A percentile compares a stretch with the other conserved stretches of the same genome.
Conservation (phyloP, 1,284 basidiomycete species). For the Entoloma clypeatum region DNA sequence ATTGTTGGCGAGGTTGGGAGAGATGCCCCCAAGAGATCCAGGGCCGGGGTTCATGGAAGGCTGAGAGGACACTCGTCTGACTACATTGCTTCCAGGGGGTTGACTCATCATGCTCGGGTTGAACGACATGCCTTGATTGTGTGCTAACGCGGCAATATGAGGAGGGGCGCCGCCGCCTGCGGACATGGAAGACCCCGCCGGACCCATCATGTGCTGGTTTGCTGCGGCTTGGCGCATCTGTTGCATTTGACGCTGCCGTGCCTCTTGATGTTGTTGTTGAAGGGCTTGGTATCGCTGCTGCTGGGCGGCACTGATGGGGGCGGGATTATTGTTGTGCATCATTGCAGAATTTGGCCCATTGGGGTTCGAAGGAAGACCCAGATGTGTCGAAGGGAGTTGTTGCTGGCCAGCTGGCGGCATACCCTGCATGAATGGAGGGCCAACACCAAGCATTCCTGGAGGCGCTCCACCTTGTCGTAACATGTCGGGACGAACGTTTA, state of each 20-base stretch:
- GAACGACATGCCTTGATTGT: slow-evolving; percentile 14
- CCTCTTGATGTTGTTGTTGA: slow-evolving; percentile 25
- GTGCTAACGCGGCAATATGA: slow-evolving; percentile 33
- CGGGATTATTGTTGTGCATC: slow-evolving; percentile 32
- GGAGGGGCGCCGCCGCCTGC: slow-evolving; percentile 18
- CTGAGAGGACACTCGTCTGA: slow-evolving; percentile 53
- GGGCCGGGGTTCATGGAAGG: slow-evolving; percentile 37
- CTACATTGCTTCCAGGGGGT: slow-evolving; percentile 27
- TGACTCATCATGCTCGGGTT: slow-evolving; percentile 32
- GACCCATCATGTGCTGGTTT: slow-evolving; percentile 34
- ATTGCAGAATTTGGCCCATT: slow-evolving; percentile 37
- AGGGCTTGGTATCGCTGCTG: slow-evolving; percentile 26
- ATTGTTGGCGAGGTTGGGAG: slow-evolving; percentile 21
- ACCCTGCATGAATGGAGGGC: slow-evolving; percentile 36
- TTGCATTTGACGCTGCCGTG: slow-evolving; percentile 13
- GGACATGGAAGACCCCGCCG: slow-evolving; percentile 10
- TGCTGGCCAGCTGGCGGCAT: slow-evolving; percentile 34
- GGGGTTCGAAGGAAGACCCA: slow-evolving; percentile 38
- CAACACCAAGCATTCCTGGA: slow-evolving; percentile 36
- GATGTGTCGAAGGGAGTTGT: slow-evolving; percentile 32
- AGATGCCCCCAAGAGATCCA: slow-evolving; percentile 36
- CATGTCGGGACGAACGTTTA: slow-evolving; percentile 43
- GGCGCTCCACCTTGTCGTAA: slow-evolving; percentile 42
- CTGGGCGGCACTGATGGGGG: slow-evolving; percentile 18
- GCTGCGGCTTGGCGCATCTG: slow-evolving; percentile 26